Conservation (phyloP, 129 eudicot genomes). For the Pittosporum tobira region DNA sequence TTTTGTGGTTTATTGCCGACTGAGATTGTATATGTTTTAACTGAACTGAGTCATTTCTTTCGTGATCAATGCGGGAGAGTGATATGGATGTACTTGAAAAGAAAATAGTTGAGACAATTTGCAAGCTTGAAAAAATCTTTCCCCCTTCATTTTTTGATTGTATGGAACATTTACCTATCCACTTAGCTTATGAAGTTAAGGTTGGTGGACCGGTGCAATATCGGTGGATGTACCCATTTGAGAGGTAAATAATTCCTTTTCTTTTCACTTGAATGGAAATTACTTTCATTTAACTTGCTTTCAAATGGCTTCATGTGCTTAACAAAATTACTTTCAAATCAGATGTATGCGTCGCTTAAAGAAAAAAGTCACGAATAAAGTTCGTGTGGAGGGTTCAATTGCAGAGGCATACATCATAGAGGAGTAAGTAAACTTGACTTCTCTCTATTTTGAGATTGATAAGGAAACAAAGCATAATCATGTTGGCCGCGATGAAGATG, state of each 20-base stretch:
- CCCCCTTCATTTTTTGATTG: conserved; percentile 13
- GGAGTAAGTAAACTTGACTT: no score
- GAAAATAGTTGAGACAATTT: neutral
- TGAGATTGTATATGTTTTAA: neutral
- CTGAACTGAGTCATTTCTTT: neutral
- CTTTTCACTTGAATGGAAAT: no score
- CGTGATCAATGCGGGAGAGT: neutral
- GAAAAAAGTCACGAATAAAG: no score
- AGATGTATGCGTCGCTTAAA: no score
- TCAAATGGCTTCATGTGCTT: no score
- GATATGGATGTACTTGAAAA: neutral
- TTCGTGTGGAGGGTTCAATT: no score
- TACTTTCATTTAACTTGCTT: no score
- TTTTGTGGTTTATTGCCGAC: neutral
- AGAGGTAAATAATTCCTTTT: conserved; percentile 3
- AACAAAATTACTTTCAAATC: no score
- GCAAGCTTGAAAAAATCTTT: conserved; percentile 14
- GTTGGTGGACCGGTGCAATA: conserved; percentile 16
- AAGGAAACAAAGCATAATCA: no score
- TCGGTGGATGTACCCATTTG: conserved; percentile 15
- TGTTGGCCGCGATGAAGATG: no score
- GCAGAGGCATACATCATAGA: no score
- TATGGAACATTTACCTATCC: conserved; percentile 11
- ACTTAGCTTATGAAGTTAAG: conserved; percentile 9
- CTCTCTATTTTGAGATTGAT: no score